phyloP scores from a whole-genome alignment of 73 alveolate species.

The Blepharisma japonicum region DNA sequence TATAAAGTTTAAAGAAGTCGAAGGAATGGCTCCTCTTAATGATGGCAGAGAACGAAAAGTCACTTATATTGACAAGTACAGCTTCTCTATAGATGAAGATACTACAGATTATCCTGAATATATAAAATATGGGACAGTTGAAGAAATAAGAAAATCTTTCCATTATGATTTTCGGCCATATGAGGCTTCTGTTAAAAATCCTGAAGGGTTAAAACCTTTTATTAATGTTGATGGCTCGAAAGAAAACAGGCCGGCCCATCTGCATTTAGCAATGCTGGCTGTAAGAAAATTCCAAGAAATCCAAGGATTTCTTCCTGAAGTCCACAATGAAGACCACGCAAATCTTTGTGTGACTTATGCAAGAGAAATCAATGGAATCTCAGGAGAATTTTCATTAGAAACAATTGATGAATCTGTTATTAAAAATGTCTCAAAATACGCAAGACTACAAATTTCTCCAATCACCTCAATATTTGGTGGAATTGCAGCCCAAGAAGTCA shows the following conservation, averaged over 20 bases:
- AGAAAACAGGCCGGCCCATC: constrained; percentile 49
- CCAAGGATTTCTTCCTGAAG: constrained; percentile 57
- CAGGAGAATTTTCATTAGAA: constrained; percentile 45
- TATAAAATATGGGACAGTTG: constrained; percentile 44
- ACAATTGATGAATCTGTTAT: constrained; percentile 76
- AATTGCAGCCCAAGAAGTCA: constrained; percentile 94
- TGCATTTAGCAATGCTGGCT: constrained; percentile 49
- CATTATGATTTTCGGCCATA: too few species aligned
- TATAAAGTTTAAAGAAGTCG: constrained; percentile 94
- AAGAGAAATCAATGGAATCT: constrained; percentile 44
- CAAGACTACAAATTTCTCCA: constrained; percentile 88
- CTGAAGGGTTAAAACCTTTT: constrained; percentile 21
- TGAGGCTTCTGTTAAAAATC: too few species aligned
- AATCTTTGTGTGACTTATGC: constrained; percentile 39
- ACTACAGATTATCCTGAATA: too few species aligned
- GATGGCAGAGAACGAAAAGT: constrained; percentile 80
- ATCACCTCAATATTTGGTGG: constrained; percentile 99
- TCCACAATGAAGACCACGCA: constrained; percentile 47
- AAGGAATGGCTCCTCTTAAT: constrained; percentile 98
- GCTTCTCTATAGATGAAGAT: constrained; percentile 75
- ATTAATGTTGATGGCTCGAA: constrained; percentile 41
- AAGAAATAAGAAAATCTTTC: constrained; percentile 34
- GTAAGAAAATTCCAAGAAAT: constrained; percentile 51
- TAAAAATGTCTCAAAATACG: constrained; percentile 70
- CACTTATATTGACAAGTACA: constrained; percentile 76